Percentiles rank a stretch among this genome's conserved stretches.
Conservation (phyloP, 768 basidiomycete species). For the Agaricus sinodeliciosus region DNA sequence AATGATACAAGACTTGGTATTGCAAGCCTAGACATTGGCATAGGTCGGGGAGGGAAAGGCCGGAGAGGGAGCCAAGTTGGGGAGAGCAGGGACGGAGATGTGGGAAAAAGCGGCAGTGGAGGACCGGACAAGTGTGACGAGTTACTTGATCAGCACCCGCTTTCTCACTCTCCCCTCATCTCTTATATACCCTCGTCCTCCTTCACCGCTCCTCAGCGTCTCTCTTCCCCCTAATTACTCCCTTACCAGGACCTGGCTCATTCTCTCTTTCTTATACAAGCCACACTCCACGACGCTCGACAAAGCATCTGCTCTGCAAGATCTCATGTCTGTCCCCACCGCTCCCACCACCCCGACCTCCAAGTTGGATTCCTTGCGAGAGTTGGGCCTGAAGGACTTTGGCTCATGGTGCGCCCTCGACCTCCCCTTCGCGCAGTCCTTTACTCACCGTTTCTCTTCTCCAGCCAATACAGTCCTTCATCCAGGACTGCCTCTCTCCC, state of each 20-base stretch:
- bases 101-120: conserved; percentile 15
- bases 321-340: conserved; percentile 6
- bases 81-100: neutral
- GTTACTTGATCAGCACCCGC: neutral
- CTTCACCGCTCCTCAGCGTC: conserved; percentile 10
- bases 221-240: conserved; percentile 11
- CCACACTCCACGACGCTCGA: neutral
- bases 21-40: too few species aligned
- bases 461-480: conserved; percentile 26
- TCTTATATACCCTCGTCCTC: conserved; percentile 13
- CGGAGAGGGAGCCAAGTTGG: too few species aligned
- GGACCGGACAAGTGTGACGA: conserved; percentile 20
- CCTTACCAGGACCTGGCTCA: conserved; percentile 3
- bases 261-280: neutral
- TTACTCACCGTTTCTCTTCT: neutral
- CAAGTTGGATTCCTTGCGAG: conserved; percentile 10
- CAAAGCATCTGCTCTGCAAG: neutral
- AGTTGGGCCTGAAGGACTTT: conserved; percentile 11
- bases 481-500: conserved; percentile 27
- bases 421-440: neutral
- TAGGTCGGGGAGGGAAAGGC: too few species aligned
- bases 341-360: conserved; percentile 5
- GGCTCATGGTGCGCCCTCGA: conserved; percentile 8
- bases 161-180: neutral
- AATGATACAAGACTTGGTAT: too few species aligned